phyloP scores from a whole-genome alignment of 345 rosid species.

The Moringa oleifera region DNA sequence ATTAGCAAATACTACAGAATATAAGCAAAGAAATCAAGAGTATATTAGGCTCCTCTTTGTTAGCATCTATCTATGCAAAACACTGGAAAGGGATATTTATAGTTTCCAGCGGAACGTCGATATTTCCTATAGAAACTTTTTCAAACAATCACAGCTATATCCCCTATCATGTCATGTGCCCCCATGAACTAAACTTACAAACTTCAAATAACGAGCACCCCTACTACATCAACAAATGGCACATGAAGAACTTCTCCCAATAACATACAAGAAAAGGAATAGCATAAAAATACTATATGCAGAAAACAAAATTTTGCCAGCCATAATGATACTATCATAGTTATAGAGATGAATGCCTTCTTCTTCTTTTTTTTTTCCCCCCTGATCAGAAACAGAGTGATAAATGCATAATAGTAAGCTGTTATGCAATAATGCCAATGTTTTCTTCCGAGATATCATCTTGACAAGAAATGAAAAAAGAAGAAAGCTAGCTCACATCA shows the following conservation, averaged over 20 bases:
- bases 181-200: constrained; percentile 2
- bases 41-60: neutral
- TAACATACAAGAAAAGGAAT: too few species aligned
- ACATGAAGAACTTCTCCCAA: neutral
- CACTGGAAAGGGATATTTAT: neutral
- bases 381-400: too few species aligned
- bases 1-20: neutral
- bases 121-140: neutral
- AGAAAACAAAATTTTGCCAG: too few species aligned
- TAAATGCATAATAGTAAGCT: neutral
- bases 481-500: constrained; percentile 35
- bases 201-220: neutral
- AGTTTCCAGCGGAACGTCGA: neutral
- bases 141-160: neutral
- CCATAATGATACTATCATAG: neutral
- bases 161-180: neutral
- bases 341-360: neutral
- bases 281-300: too few species aligned
- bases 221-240: too few species aligned
- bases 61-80: neutral
- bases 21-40: neutral
- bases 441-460: constrained; percentile 1
- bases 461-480: constrained; percentile 15
- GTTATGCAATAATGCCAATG: neutral
- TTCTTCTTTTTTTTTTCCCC: too few species aligned